A percentile compares a stretch with the other conserved stretches of the same genome.
These are phyloP conservation scores for Protostelium mycophagum DNA, from an alignment of 78 protist genomes.

Conservation along the genomic window DNA sequence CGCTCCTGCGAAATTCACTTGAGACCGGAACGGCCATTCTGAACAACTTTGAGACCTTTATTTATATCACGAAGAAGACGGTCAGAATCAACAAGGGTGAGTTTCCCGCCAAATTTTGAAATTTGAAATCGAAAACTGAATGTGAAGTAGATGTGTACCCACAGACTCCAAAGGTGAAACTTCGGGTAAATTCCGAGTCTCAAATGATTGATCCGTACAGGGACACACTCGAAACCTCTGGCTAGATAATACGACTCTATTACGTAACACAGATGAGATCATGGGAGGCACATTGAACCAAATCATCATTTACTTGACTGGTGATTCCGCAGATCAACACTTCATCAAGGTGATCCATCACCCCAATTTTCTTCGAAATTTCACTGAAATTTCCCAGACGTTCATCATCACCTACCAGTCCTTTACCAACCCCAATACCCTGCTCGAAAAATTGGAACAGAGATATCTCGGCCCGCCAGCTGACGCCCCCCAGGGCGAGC, in stretches of 20 bases:
- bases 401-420: constrained; percentile 64
- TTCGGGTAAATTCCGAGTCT: neutral
- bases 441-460: constrained; percentile 49
- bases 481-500: neutral
- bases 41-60: neutral
- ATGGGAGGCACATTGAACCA: neutral
- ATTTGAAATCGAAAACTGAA: too few relatives aligned
- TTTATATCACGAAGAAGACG: neutral
- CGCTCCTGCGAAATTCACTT: neutral
- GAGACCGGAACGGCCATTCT: neutral
- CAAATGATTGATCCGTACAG: neutral
- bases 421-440: constrained; percentile 49
- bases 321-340: neutral
- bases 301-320: neutral
- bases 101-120: too few relatives aligned
- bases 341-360: neutral
- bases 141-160: too few relatives aligned
- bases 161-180: neutral
- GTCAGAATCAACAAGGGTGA: neutral
- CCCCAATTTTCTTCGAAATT: neutral
- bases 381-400: constrained; percentile 33
- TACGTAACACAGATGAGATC: neutral
- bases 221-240: neutral
- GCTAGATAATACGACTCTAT: neutral
- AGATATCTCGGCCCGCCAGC: constrained; percentile 47